Evolutionary conservation across 305 asterid genomes (phyloP).

Genomic region (Fraxinus floribunda): DNA sequence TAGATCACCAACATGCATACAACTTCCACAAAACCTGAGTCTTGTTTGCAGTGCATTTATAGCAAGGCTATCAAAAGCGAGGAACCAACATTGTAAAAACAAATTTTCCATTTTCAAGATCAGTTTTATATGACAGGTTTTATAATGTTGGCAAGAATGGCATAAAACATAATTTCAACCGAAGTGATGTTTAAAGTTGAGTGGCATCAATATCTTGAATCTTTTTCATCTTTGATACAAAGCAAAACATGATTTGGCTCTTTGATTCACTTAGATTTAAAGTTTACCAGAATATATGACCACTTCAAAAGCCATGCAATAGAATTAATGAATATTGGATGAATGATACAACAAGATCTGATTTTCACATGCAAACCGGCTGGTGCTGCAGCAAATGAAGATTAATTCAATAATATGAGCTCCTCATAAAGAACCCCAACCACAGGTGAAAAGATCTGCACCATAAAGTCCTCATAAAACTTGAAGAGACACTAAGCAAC

Average conservation of each 20-base stretch:
- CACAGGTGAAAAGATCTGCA: not conserved
- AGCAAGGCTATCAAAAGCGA: not conserved
- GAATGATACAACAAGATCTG: not conserved
- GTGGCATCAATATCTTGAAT: not conserved
- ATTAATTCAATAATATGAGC: conserved; percentile 7
- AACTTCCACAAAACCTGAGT: not conserved
- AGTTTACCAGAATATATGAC: not conserved
- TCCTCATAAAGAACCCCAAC: not conserved
- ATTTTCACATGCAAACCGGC: not conserved
- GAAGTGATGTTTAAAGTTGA: not conserved
- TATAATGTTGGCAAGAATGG: not conserved
- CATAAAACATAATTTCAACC: not conserved
- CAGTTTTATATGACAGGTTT: not conserved
- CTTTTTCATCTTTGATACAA: not conserved
- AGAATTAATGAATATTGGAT: not conserved
- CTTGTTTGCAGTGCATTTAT: not conserved
- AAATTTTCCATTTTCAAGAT: not conserved
- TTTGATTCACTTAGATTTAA: not conserved
- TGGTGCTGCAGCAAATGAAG: not conserved
- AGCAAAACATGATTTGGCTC: not conserved
- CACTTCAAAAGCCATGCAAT: not conserved
- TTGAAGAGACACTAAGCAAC: not conserved
- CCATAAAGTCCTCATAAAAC: not conserved
- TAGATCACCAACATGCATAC: not conserved
- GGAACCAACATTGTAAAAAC: not conserved